Evolutionary conservation across 805 yeast genomes (phyloP).

Genomic region (Starmera quercuum): DNA sequence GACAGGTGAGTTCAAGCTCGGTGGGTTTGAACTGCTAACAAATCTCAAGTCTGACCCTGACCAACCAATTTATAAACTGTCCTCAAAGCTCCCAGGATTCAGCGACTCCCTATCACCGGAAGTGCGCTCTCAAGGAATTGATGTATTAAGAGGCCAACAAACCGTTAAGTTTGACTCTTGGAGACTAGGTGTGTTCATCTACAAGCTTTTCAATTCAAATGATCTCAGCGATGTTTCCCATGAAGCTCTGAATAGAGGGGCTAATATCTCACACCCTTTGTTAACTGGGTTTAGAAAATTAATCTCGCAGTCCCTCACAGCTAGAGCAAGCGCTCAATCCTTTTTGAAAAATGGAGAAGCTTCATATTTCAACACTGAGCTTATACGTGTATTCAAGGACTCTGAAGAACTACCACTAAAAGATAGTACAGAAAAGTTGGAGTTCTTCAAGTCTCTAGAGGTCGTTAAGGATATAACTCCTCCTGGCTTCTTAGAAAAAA

Average conservation of each 20-base stretch:
- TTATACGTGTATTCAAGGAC: constrained; percentile 45
- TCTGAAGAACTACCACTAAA: constrained; percentile 50
- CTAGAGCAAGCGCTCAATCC: constrained; percentile 27
- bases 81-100: constrained; percentile 24
- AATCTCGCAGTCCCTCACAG: constrained; percentile 27
- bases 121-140: constrained; percentile 36
- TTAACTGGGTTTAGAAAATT: constrained; percentile 32
- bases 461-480: constrained; percentile 31
- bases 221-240: constrained; percentile 5
- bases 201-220: constrained; percentile 32
- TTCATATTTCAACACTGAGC: constrained; percentile 29
- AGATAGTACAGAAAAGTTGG: constrained; percentile 44
- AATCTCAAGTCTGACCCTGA: constrained; percentile 29
- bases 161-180: constrained; percentile 55
- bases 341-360: constrained; percentile 18
- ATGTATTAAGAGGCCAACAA: constrained; percentile 22
- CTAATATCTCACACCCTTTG: constrained; percentile 30
- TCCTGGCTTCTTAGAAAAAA: constrained; percentile 46
- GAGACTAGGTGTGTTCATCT: constrained; percentile 51
- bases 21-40: constrained; percentile 69
- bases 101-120: constrained; percentile 45
- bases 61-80: constrained; percentile 27
- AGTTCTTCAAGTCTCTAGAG: constrained; percentile 30
- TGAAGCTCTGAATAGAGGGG: constrained; percentile 5
- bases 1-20: constrained; percentile 76